Evolutionary conservation across 2,329 filamentous ascomycete species (phyloP).

Genomic region (Ophiostoma himal-ulmi): DNA sequence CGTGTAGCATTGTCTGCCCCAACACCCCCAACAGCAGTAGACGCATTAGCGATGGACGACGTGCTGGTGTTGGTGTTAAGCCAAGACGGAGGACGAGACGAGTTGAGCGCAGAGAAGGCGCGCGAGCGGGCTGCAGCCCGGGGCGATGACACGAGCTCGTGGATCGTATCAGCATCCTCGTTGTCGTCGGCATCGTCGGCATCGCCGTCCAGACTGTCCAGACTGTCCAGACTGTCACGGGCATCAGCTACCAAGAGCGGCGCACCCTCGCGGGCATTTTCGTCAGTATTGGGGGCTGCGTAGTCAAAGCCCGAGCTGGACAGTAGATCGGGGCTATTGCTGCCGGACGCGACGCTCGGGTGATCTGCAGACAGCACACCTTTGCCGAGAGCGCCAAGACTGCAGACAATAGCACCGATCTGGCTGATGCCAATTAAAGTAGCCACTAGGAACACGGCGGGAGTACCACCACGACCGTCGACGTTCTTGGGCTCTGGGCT

Average conservation of each 20-base stretch:
- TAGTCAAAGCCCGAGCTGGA: conserved; percentile 1
- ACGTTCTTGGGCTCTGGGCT: conserved; percentile 67
- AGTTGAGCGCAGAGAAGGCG: conserved; percentile 19
- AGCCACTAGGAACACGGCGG: conserved; percentile 67
- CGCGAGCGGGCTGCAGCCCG: conserved; percentile 17
- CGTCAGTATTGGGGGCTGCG: conserved; percentile 12
- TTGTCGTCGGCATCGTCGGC: conserved; percentile 11
- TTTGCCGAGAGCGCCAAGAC: conserved; percentile 76
- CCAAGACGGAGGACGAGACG: conserved; percentile 5
- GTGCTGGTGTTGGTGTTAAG: background rate
- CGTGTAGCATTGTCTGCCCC: conserved; percentile 37
- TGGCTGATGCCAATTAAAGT: conserved; percentile 83
- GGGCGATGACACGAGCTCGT: conserved; percentile 15
- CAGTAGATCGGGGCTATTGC: conserved; percentile 28
- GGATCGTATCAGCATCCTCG: conserved; percentile 13
- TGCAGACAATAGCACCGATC: conserved; percentile 94
- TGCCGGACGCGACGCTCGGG: conserved; percentile 27
- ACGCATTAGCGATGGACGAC: background rate
- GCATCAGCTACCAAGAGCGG: conserved; percentile 36
- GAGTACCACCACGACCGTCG: conserved; percentile 60
- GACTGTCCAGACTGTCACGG: conserved; percentile 3
- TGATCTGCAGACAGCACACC: conserved; percentile 59
- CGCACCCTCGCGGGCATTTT: conserved; percentile 35
- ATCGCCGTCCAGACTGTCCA: background rate
- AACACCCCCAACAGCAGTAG: background rate